Percentiles rank a stretch among this genome's conserved stretches.
Evolutionary conservation across 2,329 filamentous ascomycete species (phyloP).

Genomic region (Rhytidhysteron rufulum): DNA sequence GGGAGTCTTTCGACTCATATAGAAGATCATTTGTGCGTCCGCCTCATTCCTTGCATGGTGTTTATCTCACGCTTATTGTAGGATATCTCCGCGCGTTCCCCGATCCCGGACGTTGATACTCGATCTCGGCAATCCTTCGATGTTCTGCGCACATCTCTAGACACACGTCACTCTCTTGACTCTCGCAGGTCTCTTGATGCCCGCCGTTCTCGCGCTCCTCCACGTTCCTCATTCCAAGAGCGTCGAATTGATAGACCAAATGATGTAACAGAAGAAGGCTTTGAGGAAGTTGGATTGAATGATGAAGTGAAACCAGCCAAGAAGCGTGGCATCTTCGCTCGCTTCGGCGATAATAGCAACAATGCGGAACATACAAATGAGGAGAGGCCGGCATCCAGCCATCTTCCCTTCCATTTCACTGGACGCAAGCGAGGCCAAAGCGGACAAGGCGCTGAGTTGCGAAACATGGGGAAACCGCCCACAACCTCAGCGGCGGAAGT

Average conservation of each 20-base stretch:
- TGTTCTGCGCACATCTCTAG: too few relatives aligned
- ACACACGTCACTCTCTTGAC: constrained; percentile 55
- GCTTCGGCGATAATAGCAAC: constrained; percentile 62
- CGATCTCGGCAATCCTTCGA: constrained; percentile 65
- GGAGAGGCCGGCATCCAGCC: constrained; percentile 41
- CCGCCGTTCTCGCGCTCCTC: constrained; percentile 56
- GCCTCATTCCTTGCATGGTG: constrained; percentile 1
- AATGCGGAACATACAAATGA: constrained; percentile 24
- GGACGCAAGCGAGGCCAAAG: constrained; percentile 70
- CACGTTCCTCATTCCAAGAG: constrained; percentile 58
- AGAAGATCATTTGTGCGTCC: constrained; percentile 85
- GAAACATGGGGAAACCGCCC: constrained; percentile 53
- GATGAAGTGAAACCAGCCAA: constrained; percentile 70
- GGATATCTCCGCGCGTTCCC: constrained; percentile 89
- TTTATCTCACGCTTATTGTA: constrained; percentile 33
- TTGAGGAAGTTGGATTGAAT: constrained; percentile 85
- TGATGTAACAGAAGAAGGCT: constrained; percentile 69
- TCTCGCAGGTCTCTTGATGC: constrained; percentile 80
- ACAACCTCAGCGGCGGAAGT: background rate
- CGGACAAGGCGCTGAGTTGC: constrained; percentile 68
- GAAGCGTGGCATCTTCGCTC: constrained; percentile 76
- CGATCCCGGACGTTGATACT: constrained; percentile 59
- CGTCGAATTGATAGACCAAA: constrained; percentile 56
- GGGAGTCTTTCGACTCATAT: constrained; percentile 97
- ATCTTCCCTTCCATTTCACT: constrained; percentile 62